Evolutionary conservation across 495 filamentous ascomycete genomes (phyloP), one percentile per base, ranked within the genome.

Genomic region (Rhypophila decipiens): DNA sequence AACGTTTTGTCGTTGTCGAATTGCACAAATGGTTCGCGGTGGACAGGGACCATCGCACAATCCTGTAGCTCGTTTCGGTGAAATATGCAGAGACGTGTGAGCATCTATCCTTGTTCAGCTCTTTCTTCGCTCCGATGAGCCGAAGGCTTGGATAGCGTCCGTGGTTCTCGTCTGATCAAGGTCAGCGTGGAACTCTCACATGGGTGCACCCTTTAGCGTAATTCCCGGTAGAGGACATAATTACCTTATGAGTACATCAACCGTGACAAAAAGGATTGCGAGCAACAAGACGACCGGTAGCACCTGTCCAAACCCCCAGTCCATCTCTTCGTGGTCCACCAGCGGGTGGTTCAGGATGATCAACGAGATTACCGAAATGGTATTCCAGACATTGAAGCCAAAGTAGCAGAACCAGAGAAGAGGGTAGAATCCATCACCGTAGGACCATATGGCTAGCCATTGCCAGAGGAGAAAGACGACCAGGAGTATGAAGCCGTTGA

Each of bases 241-340:
- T 33, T 13, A 33, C 35, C 35, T 15, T 17, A 17, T n/a, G 15
- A 43, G 24, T 2, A 43, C 23, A 33, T 43, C 41, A 8, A 43
- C n/a, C 2, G 24, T 15, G 12, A 17, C n/a, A 17, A 31, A 43
- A 5, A 29, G 7, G 34, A 43, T 31, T 7, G 41, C 19, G 24
- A 33, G 24, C 2, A 22, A 8, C 23, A 43, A 19, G 13, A 43
- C 41, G 4, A 43, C 24, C 23, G 41, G 41, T 10, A 43, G 24
- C 10, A 43, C 34, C 41, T 43, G 41, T 2, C 41, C 41, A 31
- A 43, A 43, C n/a, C 41, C 41, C 41, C 41, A 43, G 11, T 29
- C 10, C 3, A 19, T 18, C 41, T 43, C 41, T 5, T 17, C 13
- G 7, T 29, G 12, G 15, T 19, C 24, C 15, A 43, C 15, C 23